These are phyloP conservation scores for Melastoma malabathricum DNA, from an alignment of 345 rosid genomes.

Conservation along the genomic window DNA sequence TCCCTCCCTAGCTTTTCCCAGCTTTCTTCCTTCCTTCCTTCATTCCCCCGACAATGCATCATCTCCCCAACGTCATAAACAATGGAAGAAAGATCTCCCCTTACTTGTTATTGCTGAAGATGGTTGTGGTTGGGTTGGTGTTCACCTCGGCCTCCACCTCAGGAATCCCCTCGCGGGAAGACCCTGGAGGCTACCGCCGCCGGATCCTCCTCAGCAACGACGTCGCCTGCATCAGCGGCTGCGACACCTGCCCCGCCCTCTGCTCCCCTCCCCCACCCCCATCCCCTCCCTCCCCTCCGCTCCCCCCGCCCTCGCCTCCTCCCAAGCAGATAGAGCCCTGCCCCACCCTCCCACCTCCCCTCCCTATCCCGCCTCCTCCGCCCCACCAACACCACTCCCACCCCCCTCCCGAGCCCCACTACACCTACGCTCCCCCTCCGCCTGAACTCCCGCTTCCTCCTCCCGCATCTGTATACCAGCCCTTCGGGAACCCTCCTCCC, in stretches of 20 bases:
- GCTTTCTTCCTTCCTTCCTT: not conserved
- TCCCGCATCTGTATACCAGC: slow-evolving; percentile 8
- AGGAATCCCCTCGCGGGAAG: too few species aligned
- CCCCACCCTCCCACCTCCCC: slow-evolving; percentile 11
- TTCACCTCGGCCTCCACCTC: not conserved
- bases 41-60: not conserved
- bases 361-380: slow-evolving; percentile 9
- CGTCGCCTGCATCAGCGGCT: slow-evolving; percentile 27
- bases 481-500: slow-evolving; percentile 30
- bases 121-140: not conserved
- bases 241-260: slow-evolving; percentile 24
- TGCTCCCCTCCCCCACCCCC: slow-evolving; percentile 17
- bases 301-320: slow-evolving; percentile 11
- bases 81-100: too few species aligned
- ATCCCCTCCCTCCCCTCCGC: slow-evolving; percentile 4
- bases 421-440: slow-evolving; percentile 16
- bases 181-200: not conserved
- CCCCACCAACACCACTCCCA: slow-evolving; percentile 13
- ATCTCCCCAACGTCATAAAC: too few species aligned
- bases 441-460: slow-evolving; percentile 1
- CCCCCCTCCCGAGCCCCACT: slow-evolving; percentile 11
- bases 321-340: slow-evolving; percentile 11
- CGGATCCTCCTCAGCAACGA: slow-evolving; percentile 3
- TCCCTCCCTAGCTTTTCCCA: too few species aligned
- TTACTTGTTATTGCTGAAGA: too few species aligned